These are phyloP conservation scores for Xanthoceras sorbifolium DNA, from an alignment of 345 rosid genomes.

Conservation along the genomic window DNA sequence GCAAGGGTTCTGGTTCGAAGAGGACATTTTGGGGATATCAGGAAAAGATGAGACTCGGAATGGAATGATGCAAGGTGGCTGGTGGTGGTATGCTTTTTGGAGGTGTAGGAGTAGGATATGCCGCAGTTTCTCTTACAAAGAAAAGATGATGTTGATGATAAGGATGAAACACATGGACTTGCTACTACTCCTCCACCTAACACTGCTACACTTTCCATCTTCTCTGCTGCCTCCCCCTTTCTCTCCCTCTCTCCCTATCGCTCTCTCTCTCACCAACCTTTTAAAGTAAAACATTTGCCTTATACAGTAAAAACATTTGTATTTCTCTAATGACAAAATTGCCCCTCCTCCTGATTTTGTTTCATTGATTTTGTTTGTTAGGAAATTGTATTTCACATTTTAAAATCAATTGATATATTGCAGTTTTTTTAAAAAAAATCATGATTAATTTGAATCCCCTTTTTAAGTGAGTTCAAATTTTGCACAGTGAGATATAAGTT, in stretches of 20 bases:
- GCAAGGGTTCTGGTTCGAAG: conserved; percentile 27
- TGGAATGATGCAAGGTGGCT: conserved; percentile 47
- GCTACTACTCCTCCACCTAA: conserved; percentile 26
- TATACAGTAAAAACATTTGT: no score
- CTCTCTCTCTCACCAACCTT: neutral
- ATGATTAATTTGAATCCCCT: no score
- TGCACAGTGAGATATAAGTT: no score
- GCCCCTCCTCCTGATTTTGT: neutral
- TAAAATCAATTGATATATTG: no score
- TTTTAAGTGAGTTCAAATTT: no score
- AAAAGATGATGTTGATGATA: conserved; percentile 22
- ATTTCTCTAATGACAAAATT: neutral
- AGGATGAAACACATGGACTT: conserved; percentile 16
- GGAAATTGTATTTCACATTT: no score
- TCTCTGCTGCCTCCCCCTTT: neutral
- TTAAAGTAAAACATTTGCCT: neutral
- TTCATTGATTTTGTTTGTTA: no score
- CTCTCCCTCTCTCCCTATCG: neutral
- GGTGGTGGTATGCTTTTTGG: conserved; percentile 28
- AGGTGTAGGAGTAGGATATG: conserved; percentile 20
- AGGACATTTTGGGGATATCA: conserved; percentile 39
- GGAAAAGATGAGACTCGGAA: conserved; percentile 55
- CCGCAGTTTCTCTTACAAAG: neutral
- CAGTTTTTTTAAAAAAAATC: no score
- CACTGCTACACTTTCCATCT: conserved; percentile 41